A percentile compares a stretch with the other conserved stretches of the same genome.
These are phyloP conservation scores for Neophaeococcomyces mojaviensis DNA, from an alignment of 2,329 filamentous ascomycete genomes.

Conservation along the genomic window DNA sequence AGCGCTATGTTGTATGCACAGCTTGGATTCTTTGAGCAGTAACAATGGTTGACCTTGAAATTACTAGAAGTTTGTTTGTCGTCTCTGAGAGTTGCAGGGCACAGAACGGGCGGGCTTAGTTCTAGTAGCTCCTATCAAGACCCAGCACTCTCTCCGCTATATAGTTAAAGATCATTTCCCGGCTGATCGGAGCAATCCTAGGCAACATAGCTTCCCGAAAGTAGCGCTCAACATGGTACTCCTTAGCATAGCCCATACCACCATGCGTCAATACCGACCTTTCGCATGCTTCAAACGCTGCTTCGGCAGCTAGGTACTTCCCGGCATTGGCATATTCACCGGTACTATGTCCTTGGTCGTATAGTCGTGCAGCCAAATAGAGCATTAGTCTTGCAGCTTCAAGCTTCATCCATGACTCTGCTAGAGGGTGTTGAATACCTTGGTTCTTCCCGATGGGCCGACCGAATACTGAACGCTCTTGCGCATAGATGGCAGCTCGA, in stretches of 20 bases:
- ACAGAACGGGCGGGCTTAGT: too few species aligned
- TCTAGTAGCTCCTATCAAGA: conserved; percentile 37
- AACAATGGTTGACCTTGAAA: too few species aligned
- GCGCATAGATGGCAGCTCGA: conserved; percentile 39
- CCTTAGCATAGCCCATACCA: conserved; percentile 57
- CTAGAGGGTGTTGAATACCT: conserved; percentile 52
- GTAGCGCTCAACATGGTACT: conserved; percentile 57
- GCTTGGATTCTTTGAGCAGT: too few species aligned
- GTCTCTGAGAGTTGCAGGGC: too few species aligned
- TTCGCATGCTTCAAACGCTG: conserved; percentile 54
- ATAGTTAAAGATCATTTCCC: conserved; percentile 42
- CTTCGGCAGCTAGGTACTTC: conserved; percentile 54
- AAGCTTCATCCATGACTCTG: conserved; percentile 52
- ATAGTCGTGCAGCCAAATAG: conserved; percentile 54
- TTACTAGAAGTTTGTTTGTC: too few species aligned
- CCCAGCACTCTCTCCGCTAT: conserved; percentile 38
- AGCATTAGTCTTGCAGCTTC: conserved; percentile 55
- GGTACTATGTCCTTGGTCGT: conserved; percentile 46
- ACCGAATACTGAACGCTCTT: conserved; percentile 46
- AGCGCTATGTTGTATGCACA: too few species aligned
- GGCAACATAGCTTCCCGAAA: conserved; percentile 53
- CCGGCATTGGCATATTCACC: conserved; percentile 50
- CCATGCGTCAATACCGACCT: conserved; percentile 50
- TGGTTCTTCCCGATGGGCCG: conserved; percentile 54
- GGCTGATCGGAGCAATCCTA: conserved; percentile 51